phyloP scores from a whole-genome alignment of 768 basidiomycete species.

The Tylopilus balloui region DNA sequence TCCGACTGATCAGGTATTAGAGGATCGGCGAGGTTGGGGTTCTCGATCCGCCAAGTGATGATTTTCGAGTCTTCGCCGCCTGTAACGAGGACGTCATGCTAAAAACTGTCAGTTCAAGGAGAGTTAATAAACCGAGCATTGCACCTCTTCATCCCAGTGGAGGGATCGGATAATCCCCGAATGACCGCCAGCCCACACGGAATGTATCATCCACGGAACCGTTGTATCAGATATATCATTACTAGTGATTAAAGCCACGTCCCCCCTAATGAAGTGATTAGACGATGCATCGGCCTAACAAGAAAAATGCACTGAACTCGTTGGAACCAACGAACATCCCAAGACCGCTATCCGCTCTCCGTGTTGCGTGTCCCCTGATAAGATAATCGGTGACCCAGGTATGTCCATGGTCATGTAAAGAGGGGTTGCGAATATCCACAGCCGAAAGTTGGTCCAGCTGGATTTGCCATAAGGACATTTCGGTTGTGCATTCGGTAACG shows the following conservation, averaged over 20 bases:
- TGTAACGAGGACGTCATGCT: conserved; percentile 42
- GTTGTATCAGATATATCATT: conserved; percentile 34
- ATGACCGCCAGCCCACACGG: conserved; percentile 53
- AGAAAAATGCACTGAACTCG: conserved; percentile 42
- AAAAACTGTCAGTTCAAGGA: conserved; percentile 1
- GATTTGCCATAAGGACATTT: background rate
- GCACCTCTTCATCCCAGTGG: conserved; percentile 52
- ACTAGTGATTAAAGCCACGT: conserved; percentile 51
- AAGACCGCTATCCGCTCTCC: conserved; percentile 28
- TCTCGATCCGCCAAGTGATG: conserved; percentile 36
- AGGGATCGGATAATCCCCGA: conserved; percentile 53
- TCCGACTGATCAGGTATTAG: conserved; percentile 2
- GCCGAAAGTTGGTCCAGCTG: conserved; percentile 59
- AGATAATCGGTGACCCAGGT: conserved; percentile 82
- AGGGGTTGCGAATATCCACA: conserved; percentile 61
- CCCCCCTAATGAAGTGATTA: conserved; percentile 41
- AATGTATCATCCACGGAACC: conserved; percentile 47
- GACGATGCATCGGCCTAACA: background rate
- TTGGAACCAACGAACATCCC: conserved; percentile 70
- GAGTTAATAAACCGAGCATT: background rate
- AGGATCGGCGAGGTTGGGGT: background rate
- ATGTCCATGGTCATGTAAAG: conserved; percentile 49
- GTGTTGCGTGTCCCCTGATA: conserved; percentile 44
- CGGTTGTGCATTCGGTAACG: background rate
- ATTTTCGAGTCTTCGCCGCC: conserved; percentile 51